Evolutionary conservation across 139 green algal species (phyloP).

Genomic region (Desmodesmus armatus): DNA sequence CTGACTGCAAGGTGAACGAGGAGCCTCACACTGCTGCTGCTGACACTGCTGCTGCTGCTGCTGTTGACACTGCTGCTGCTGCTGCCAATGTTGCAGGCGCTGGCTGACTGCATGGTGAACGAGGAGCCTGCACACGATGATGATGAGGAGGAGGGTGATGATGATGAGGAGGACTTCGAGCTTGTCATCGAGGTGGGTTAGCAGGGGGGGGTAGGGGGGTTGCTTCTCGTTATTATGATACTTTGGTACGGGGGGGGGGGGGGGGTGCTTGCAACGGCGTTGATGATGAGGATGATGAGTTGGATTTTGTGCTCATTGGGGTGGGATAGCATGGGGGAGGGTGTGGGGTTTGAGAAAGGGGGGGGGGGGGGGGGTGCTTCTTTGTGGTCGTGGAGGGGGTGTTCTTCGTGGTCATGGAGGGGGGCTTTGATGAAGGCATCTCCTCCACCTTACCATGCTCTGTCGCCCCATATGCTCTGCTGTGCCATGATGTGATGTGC

Average conservation of each 20-base stretch:
- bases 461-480: no score
- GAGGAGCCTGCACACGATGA: background rate
- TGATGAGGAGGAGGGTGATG: background rate
- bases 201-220: background rate
- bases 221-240: no score
- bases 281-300: background rate
- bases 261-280: background rate
- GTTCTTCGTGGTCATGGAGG: background rate
- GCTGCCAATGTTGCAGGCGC: background rate
- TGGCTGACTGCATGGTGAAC: background rate
- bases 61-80: background rate
- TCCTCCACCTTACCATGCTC: no score
- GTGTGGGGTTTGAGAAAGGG: no score
- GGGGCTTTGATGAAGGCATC: background rate
- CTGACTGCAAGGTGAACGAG: background rate
- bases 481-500: background rate
- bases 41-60: background rate
- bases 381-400: background rate
- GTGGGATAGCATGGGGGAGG: no score
- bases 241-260: background rate
- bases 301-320: background rate
- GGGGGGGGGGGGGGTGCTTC: no score
- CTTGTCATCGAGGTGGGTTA: background rate
- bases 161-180: background rate
- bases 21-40: background rate